Base-by-base conservation (phyloP, 768 basidiomycete species). In the Dentipellis fragilis region DNA sequence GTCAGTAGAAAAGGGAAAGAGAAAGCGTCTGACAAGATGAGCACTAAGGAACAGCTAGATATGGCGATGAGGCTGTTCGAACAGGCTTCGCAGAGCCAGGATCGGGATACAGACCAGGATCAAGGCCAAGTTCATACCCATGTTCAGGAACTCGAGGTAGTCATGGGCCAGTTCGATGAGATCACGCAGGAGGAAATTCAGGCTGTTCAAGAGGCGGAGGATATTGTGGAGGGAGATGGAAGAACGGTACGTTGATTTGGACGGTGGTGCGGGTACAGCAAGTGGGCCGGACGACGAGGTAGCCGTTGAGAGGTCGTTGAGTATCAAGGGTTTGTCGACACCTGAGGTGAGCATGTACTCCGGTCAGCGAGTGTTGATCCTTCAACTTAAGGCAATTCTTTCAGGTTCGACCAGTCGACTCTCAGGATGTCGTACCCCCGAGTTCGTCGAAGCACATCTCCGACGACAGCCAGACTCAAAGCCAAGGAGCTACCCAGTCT, bases 391-490 rank as follows among this genome's bases (percentile, higher is more conserved):
- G 36, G 40, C n/a, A 11, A 21, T 2, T 12, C 23, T n/a, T 39
- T 29, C 56, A 14, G 59, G 35, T 52, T 7, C 14, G 16, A 17
- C 21, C 12, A 5, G 57, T 46, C 55, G n/a, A 49, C 36, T 46
- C 42, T 7, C 22, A 49, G 29, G 40, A 57, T 16, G 53, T 56
- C n/a, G 47, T 62, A 19, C 59, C 59, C 6, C 29, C 61, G 9
- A 42, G 47, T 34, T 53, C 54, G 3, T 49, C 45, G 8, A 54
- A 54, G 11, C 16, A 54, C 23, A 22, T 37, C 11, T 54, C 46
- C 6, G 38, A 37, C 51, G 57, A 57, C n/a, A 54, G 47, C 36
- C 59, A 55, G 50, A 57, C 37, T 46, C 56, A 54, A 54, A 51
- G 45, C 10, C 55, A 45, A 12, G 35, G 39, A 4, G 19, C 49